Conservation (phyloP, 2,329 filamentous ascomycete species). For the Plenodomus tracheiphilus region DNA sequence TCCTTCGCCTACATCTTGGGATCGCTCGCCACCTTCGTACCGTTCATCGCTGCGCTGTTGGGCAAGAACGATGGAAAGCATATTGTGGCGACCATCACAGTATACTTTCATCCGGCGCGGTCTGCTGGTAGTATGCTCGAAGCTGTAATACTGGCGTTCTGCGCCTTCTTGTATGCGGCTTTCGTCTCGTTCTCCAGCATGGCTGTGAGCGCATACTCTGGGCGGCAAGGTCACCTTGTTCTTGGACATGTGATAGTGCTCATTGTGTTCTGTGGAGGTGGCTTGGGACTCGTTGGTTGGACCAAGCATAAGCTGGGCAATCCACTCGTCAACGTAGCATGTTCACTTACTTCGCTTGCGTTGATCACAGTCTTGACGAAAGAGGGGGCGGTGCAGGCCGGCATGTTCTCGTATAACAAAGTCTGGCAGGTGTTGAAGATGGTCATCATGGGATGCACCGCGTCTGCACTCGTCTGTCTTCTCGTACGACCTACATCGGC, state of each 20-base stretch:
- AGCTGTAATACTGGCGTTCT: conserved; percentile 73
- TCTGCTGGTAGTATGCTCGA: conserved; percentile 89
- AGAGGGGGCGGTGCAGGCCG: conserved; percentile 82
- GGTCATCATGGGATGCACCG: conserved; percentile 60
- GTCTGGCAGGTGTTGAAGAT: conserved; percentile 70
- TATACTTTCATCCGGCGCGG: conserved; percentile 91
- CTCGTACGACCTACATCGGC: conserved; percentile 79
- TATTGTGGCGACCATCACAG: conserved; percentile 88
- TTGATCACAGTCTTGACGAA: conserved; percentile 90
- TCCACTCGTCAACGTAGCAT: conserved; percentile 76
- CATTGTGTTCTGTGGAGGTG: conserved; percentile 81
- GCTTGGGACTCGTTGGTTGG: conserved; percentile 86
- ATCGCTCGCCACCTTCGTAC: conserved; percentile 82
- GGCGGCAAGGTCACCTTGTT: conserved; percentile 65
- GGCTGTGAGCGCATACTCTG: conserved; percentile 82
- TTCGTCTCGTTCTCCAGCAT: conserved; percentile 81
- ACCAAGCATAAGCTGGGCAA: conserved; percentile 78
- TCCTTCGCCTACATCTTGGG: conserved; percentile 86
- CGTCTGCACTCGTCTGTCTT: conserved; percentile 59
- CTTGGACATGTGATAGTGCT: conserved; percentile 80
- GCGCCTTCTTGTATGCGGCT: conserved; percentile 78
- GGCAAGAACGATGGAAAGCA: conserved; percentile 90
- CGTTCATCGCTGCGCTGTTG: conserved; percentile 70
- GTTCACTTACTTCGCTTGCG: conserved; percentile 82
- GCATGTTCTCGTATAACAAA: conserved; percentile 79